phyloP scores from a whole-genome alignment of 164 flowering plant species.

The Malania oleifera region DNA sequence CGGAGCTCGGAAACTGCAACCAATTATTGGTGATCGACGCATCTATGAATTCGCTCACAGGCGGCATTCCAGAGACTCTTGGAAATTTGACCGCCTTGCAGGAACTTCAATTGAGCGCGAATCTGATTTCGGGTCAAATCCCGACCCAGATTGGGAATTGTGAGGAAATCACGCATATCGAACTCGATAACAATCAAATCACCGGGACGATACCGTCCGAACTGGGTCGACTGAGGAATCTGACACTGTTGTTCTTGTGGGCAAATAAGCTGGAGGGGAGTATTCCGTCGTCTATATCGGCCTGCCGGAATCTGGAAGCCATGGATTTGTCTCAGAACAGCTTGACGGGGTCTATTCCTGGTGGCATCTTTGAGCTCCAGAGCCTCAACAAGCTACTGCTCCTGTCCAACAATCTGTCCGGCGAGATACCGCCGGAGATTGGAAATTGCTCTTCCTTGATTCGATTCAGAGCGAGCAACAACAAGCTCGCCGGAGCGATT shows the following conservation, averaged over 20 bases:
- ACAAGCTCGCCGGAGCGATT: constrained; percentile 56
- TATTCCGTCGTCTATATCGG: constrained; percentile 49
- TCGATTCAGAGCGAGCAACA: constrained; percentile 57
- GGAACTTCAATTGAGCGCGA: constrained; percentile 66
- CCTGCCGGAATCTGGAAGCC: constrained; percentile 51
- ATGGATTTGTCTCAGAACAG: constrained; percentile 63
- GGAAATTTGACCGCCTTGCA: constrained; percentile 50
- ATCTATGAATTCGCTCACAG: constrained; percentile 67
- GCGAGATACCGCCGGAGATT: constrained; percentile 54
- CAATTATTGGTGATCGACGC: constrained; percentile 44
- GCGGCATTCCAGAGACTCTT: constrained; percentile 48
- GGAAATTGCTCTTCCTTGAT: constrained; percentile 58
- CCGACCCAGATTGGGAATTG: constrained; percentile 54
- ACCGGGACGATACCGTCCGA: constrained; percentile 60
- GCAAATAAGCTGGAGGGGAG: constrained; percentile 60
- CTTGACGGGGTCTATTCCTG: constrained; percentile 58
- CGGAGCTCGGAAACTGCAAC: constrained; percentile 57
- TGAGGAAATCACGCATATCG: constrained; percentile 45
- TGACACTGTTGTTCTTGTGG: constrained; percentile 65
- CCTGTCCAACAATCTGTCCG: constrained; percentile 69
- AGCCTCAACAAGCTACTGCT: constrained; percentile 59
- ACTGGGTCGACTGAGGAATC: constrained; percentile 43
- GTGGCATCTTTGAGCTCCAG: constrained; percentile 52
- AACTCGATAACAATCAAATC: constrained; percentile 77
- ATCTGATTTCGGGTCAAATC: constrained; percentile 60